Evolutionary conservation across 2,329 filamentous ascomycete genomes (phyloP).

Genomic region (Trichoderma asperellum): DNA sequence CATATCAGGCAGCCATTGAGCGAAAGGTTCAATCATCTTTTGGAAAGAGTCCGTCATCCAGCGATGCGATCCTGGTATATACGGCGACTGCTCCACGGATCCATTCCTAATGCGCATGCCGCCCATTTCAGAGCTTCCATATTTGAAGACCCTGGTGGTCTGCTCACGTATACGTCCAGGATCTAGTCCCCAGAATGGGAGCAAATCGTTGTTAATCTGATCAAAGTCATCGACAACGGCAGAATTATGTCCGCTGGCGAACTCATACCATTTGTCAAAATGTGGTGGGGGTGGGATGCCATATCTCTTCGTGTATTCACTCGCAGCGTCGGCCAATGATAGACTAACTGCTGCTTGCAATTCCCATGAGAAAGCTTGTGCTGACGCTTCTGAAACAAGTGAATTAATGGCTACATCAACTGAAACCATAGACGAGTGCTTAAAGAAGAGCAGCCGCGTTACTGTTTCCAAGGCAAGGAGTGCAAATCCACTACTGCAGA

Average conservation of each 20-base stretch:
- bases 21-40: constrained; percentile 69
- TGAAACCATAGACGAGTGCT: neutral
- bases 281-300: constrained; percentile 72
- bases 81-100: constrained; percentile 49
- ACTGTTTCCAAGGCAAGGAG: constrained; percentile 16
- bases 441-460: constrained; percentile 22
- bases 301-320: constrained; percentile 50
- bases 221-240: constrained; percentile 77
- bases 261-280: constrained; percentile 81
- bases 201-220: constrained; percentile 70
- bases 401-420: constrained; percentile 29
- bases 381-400: constrained; percentile 29
- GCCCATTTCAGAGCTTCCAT: constrained; percentile 45
- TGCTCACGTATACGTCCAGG: constrained; percentile 67
- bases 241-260: constrained; percentile 64
- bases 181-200: constrained; percentile 75
- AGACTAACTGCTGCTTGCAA: constrained; percentile 32
- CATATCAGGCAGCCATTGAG: constrained; percentile 74
- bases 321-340: constrained; percentile 41
- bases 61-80: constrained; percentile 41
- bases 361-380: constrained; percentile 30
- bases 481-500: constrained; percentile 27
- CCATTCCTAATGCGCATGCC: constrained; percentile 64
- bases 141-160: constrained; percentile 39
- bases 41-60: constrained; percentile 48